phyloP scores from a whole-genome alignment of 495 filamentous ascomycete species.

The Clavariopsis aquatica region DNA sequence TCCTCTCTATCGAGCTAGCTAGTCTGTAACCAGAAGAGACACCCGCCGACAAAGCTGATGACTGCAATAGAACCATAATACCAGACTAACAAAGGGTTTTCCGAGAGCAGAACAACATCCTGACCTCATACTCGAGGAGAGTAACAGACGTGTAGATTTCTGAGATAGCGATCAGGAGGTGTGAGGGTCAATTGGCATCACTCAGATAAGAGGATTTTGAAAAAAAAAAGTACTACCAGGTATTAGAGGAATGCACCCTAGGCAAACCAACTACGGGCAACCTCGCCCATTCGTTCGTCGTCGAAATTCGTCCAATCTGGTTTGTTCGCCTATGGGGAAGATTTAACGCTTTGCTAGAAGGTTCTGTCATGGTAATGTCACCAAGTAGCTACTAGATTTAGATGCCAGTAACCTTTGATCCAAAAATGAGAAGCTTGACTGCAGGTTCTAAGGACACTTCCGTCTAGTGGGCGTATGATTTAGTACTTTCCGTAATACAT shows the following conservation, averaged over 20 bases:
- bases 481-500: slow-evolving; percentile 32
- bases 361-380: slow-evolving; percentile 27
- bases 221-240: not conserved
- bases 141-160: slow-evolving; percentile 36
- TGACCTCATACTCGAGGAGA: slow-evolving; percentile 20
- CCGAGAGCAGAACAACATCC: slow-evolving; percentile 20
- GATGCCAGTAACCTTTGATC: slow-evolving; percentile 17
- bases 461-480: slow-evolving; percentile 17
- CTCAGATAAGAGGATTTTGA: not conserved
- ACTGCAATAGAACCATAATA: slow-evolving; percentile 67
- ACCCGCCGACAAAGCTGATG: slow-evolving; percentile 59
- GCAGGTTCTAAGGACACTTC: slow-evolving; percentile 32
- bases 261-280: slow-evolving; percentile 37
- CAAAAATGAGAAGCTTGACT: slow-evolving; percentile 24
- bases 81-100: slow-evolving; percentile 43
- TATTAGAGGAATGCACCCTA: slow-evolving; percentile 31
- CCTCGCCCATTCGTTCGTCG: slow-evolving; percentile 43
- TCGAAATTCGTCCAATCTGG: slow-evolving; percentile 36
- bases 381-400: slow-evolving; percentile 24
- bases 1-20: slow-evolving; percentile 62
- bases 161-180: slow-evolving; percentile 30
- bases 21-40: slow-evolving; percentile 64
- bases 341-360: slow-evolving; percentile 38
- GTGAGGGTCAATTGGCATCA: slow-evolving; percentile 22
- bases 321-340: slow-evolving; percentile 7